These are phyloP conservation scores for Rhinocladiella similis DNA, from an alignment of 2,329 filamentous ascomycete genomes.

Conservation along the genomic window DNA sequence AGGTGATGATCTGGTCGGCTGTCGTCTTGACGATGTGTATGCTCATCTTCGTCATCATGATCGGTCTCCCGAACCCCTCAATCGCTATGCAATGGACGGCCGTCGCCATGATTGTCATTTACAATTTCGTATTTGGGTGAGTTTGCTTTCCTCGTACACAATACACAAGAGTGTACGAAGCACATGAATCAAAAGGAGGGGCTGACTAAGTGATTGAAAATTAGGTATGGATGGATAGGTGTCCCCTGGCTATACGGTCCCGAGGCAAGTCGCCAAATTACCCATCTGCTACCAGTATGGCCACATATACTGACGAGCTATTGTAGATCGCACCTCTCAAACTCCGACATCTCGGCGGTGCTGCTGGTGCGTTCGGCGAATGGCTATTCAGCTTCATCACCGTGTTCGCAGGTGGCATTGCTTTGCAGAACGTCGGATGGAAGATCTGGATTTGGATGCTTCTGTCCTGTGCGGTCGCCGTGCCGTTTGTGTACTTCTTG, in stretches of 20 bases:
- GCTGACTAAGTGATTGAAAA: too few relatives aligned
- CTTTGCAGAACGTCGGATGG: conserved; percentile 31
- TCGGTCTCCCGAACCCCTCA: conserved; percentile 21
- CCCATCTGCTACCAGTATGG: too few relatives aligned
- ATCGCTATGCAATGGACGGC: conserved; percentile 18
- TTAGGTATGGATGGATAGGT: conserved; percentile 24
- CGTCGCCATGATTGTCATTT: conserved; percentile 16
- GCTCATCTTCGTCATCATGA: conserved; percentile 23
- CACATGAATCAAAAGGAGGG: too few relatives aligned
- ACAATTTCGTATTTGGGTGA: conserved; percentile 19
- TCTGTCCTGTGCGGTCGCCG: conserved; percentile 20
- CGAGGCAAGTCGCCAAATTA: conserved; percentile 30
- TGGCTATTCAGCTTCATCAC: conserved; percentile 25
- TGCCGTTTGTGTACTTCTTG: conserved; percentile 24
- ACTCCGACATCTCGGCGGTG: conserved; percentile 38
- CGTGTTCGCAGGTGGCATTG: conserved; percentile 21
- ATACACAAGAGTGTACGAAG: too few relatives aligned
- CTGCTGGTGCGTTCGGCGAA: conserved; percentile 38
- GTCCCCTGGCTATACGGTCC: conserved; percentile 38
- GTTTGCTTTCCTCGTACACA: conserved; percentile 1
- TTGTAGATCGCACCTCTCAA: conserved; percentile 38
- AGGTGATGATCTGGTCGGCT: conserved; percentile 21
- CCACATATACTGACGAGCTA: not conserved
- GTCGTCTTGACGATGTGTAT: conserved; percentile 15
- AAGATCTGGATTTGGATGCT: conserved; percentile 42